Evolutionary conservation across 495 filamentous ascomycete genomes (phyloP), one percentile per base, ranked within the genome.

Genomic region (Baudoinia panamericana): DNA sequence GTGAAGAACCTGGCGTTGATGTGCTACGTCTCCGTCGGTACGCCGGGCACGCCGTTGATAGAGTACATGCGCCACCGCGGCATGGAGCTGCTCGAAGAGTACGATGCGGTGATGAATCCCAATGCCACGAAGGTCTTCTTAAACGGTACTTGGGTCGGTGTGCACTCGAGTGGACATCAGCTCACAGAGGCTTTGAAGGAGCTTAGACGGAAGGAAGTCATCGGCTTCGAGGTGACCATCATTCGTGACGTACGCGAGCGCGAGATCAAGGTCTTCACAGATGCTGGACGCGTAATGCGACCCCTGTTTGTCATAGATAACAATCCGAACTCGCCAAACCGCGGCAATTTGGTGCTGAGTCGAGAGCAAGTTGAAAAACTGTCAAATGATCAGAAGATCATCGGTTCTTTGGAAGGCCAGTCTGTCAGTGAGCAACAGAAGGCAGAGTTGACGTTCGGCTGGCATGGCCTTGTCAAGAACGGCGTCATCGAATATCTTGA

Each of bases 1-100:
- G 92, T 99, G 60, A 99, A 99, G 68, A 99, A 99, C 51, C 57
- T 99, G 55, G 82, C 92, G 3, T 72, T 99, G 30, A 96, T 99
- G 88, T 96, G 87, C 58, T 93, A 87, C 52, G 84, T 99, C 56
- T 93, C 82, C 32, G 85, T 94, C 22, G 90, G 88, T 57, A 83
- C 84, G 5, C 81, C 85, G 8, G 80, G 80, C 20, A 80, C 88
- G 36, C 85, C 87, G 5, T 82, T 97, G 48, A 70, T 90, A 24
- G 83, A 94, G 46, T 97, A 93, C 67, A 87, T 97, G 83, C 81
- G 81, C 38, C 76, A 84, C 34, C 70, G 86, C 24, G 82, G 83
- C 54, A 96, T 97, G 87, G 90, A 96, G 51, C 72, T 93, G 1
- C 69, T 97, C 1, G 90, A 97, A 57, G 90, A 96, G 58, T 96